These are phyloP conservation scores for Lichtheimia ornata DNA, from an alignment of 371 early-diverging fungal species.

Conservation along the genomic window DNA sequence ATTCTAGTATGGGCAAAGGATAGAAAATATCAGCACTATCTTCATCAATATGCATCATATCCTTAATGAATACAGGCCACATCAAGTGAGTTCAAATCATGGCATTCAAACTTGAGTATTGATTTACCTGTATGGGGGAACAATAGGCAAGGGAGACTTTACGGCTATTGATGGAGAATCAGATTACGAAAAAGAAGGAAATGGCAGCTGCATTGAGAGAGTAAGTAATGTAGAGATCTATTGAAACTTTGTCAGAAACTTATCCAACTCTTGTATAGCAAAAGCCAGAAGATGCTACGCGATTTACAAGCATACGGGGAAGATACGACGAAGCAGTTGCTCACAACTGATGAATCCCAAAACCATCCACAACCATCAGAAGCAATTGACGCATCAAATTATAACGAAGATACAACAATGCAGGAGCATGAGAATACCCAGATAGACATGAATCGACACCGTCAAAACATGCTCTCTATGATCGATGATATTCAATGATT, in stretches of 20 bases:
- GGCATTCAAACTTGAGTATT: background rate
- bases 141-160: constrained; percentile 68
- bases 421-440: constrained; percentile 1
- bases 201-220: constrained; percentile 52
- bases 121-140: background rate
- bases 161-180: constrained; percentile 69
- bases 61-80: constrained; percentile 71
- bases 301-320: constrained; percentile 19
- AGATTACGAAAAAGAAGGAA: constrained; percentile 57
- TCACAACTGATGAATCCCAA: background rate
- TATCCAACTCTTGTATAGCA: constrained; percentile 8
- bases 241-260: background rate
- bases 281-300: constrained; percentile 20
- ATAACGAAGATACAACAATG: background rate
- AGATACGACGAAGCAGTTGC: constrained; percentile 11
- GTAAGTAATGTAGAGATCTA: constrained; percentile 25
- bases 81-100: constrained; percentile 46
- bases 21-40: constrained; percentile 67
- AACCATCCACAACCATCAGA: background rate
- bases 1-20: constrained; percentile 50
- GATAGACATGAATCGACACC: background rate
- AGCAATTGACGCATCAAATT: background rate
- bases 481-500: constrained; percentile 7
- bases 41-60: constrained; percentile 78
- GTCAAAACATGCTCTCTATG: constrained; percentile 3